Conservation (phyloP, 106 monocot genomes). For the Iris macrosiphon region DNA sequence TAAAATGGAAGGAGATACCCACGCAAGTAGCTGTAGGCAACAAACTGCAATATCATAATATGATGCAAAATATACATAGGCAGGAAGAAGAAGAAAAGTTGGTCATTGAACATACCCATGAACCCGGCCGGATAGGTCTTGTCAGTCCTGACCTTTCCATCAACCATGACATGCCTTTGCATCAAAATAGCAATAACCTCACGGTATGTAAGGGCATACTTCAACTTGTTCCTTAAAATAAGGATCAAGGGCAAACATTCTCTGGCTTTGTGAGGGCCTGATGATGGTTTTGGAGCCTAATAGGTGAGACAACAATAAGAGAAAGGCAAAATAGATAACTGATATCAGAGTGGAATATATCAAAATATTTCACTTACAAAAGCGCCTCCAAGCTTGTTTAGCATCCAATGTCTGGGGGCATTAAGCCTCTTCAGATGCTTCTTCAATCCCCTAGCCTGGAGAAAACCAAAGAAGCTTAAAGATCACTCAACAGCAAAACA, state of each 20-base stretch:
- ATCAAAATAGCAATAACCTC: slow-evolving; percentile 80
- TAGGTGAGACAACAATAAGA: neutral
- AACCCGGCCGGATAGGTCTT: slow-evolving; percentile 94
- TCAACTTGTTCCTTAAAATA: slow-evolving; percentile 79
- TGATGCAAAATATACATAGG: too few species aligned
- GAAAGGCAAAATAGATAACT: neutral
- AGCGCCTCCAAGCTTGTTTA: slow-evolving; percentile 90
- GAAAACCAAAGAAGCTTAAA: neutral
- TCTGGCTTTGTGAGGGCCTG: slow-evolving; percentile 84
- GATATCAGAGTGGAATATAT: too few species aligned
- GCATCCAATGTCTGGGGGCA: slow-evolving; percentile 94
- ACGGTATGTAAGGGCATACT: slow-evolving; percentile 74
- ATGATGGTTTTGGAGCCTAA: slow-evolving; percentile 86
- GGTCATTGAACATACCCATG: slow-evolving; percentile 57
- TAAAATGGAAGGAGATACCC: too few species aligned
- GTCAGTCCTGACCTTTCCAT: slow-evolving; percentile 80
- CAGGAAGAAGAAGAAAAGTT: too few species aligned
- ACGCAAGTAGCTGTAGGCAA: too few species aligned
- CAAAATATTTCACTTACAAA: slow-evolving; percentile 49
- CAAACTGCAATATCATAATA: too few species aligned
- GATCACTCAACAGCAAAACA: too few species aligned
- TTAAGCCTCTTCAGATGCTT: slow-evolving; percentile 94
- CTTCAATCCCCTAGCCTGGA: slow-evolving; percentile 92
- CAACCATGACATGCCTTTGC: slow-evolving; percentile 81
- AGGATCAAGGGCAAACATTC: slow-evolving; percentile 86